phyloP scores from a whole-genome alignment of 2,329 filamentous ascomycete genomes.

The Karstenula rhodostoma region DNA sequence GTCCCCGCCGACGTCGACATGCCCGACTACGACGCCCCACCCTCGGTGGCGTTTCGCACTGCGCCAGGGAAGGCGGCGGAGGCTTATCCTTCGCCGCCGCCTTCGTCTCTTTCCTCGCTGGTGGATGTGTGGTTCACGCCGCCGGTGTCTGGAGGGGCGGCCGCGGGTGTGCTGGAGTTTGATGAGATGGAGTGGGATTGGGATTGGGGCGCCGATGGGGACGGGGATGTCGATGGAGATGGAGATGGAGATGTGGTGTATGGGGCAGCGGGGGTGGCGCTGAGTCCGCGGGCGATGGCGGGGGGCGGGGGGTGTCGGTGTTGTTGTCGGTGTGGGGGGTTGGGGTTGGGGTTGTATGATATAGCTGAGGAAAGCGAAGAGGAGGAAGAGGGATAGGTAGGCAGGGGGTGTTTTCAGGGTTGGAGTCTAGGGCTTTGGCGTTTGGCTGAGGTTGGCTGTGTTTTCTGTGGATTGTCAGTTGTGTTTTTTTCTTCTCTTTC shows the following conservation, averaged over 20 bases:
- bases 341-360: conserved; percentile 4
- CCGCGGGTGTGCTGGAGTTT: not conserved
- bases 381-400: not conserved
- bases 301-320: not conserved
- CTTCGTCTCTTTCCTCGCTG: not conserved
- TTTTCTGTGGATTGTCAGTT: no score
- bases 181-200: conserved; percentile 20
- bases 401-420: not conserved
- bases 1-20: conserved; percentile 6
- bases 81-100: conserved; percentile 3
- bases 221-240: no score
- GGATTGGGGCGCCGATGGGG: not conserved
- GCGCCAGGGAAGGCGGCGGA: no score
- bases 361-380: conserved; percentile 6
- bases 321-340: conserved; percentile 12
- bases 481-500: no score
- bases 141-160: not conserved
- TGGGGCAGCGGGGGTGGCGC: conserved; percentile 25
- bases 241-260: conserved; percentile 23
- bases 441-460: no score
- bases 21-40: not conserved
- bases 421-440: no score
- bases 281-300: conserved; percentile 19
- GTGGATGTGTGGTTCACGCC: not conserved
- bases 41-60: no score